These are phyloP conservation scores for Takashimella koratensis DNA, from an alignment of 1,284 basidiomycete species.

Conservation along the genomic window DNA sequence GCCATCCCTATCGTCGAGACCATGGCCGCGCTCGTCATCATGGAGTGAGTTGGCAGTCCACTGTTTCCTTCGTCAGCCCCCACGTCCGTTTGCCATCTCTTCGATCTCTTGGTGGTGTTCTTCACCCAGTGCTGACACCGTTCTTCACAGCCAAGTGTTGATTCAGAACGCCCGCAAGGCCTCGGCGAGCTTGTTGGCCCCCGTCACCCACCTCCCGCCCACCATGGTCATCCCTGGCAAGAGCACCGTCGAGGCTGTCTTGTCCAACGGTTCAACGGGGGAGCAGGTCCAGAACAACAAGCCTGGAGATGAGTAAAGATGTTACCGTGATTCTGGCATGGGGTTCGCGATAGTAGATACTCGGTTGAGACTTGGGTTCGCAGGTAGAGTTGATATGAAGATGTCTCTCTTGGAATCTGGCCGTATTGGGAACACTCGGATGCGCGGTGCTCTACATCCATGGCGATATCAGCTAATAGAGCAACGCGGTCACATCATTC, in stretches of 20 bases:
- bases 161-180: conserved; percentile 77
- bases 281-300: conserved; percentile 29
- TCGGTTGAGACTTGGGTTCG: no score
- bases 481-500: no score
- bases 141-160: conserved; percentile 58
- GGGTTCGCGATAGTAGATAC: no score
- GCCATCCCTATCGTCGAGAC: conserved; percentile 98
- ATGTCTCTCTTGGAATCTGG: no score
- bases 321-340: no score
- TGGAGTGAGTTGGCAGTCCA: conserved; percentile 61
- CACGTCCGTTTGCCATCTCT: neutral
- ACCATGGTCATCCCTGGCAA: conserved; percentile 57
- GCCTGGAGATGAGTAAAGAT: conserved; percentile 32
- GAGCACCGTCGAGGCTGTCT: conserved; percentile 25
- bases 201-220: conserved; percentile 77
- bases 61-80: neutral
- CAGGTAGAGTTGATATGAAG: no score
- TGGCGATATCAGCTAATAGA: no score
- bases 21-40: conserved; percentile 92
- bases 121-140: neutral
- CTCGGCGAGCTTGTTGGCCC: conserved; percentile 63
- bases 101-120: no score
- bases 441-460: no score
- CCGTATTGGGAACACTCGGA: no score
- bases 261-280: conserved; percentile 18